These are phyloP conservation scores for Candida qinlingensis DNA, from an alignment of 805 yeast species.

Conservation along the genomic window DNA sequence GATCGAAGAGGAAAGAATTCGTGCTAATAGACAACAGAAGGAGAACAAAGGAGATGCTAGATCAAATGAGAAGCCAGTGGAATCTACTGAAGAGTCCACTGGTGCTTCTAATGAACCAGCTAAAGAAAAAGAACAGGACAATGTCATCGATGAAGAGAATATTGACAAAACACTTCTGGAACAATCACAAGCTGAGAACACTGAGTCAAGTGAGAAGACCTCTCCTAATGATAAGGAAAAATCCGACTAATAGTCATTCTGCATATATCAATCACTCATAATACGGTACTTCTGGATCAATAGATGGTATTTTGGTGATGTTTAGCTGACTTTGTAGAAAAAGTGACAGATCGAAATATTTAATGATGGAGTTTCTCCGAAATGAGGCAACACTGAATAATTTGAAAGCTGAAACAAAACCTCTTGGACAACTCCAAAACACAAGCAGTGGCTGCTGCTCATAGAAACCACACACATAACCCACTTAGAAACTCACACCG, in stretches of 20 bases:
- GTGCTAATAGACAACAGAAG: not conserved
- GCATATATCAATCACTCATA: too few relatives aligned
- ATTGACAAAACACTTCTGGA: not conserved
- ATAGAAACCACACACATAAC: too few relatives aligned
- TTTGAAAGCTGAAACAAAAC: not conserved
- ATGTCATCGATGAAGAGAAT: not conserved
- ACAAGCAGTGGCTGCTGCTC: too few relatives aligned
- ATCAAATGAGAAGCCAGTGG: not conserved
- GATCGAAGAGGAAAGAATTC: slow-evolving; percentile 6
- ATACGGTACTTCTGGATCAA: too few relatives aligned
- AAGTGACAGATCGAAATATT: not conserved
- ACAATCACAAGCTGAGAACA: not conserved
- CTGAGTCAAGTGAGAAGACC: too few relatives aligned
- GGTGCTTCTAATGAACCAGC: not conserved
- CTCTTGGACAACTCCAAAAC: too few relatives aligned
- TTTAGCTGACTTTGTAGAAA: too few relatives aligned
- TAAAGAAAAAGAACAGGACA: not conserved
- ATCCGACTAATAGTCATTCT: too few relatives aligned
- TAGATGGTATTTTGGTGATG: too few relatives aligned
- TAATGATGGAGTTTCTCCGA: not conserved
- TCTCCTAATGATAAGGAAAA: too few relatives aligned
- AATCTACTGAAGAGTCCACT: not conserved
- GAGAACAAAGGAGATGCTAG: not conserved
- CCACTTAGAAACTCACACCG: too few relatives aligned
- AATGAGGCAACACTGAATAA: slow-evolving; percentile 10